A percentile compares a stretch with the other conserved stretches of the same genome.
Conservation (phyloP, 2,329 filamentous ascomycete genomes). For the Neonectria coccinea region DNA sequence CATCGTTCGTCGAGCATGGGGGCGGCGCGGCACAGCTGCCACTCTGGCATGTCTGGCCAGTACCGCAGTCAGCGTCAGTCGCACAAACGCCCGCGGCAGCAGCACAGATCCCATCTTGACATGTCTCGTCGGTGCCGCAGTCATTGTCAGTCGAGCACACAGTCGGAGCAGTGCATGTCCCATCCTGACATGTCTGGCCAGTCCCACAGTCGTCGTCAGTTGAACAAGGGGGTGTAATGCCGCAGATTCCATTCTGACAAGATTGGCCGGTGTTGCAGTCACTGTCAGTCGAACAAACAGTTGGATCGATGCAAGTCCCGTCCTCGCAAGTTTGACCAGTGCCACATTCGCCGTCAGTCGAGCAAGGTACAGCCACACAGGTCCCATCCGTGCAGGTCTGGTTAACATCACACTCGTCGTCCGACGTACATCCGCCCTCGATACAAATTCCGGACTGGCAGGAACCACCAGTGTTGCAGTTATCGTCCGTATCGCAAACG, state of each 20-base stretch:
- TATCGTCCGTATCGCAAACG: not conserved
- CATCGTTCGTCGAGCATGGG: not conserved
- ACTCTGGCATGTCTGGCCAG: not conserved
- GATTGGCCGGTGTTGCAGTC: not conserved
- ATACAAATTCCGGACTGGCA: constrained; percentile 7
- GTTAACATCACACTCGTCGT: not conserved
- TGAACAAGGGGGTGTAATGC: not conserved
- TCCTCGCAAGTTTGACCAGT: constrained; percentile 1
- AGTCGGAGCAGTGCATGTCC: not conserved
- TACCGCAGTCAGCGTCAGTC: not conserved
- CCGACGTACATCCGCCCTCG: not conserved
- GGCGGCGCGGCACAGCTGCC: not conserved
- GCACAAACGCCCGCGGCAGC: not conserved
- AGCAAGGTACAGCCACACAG: constrained; percentile 1
- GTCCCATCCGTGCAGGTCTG: not conserved
- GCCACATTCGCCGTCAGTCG: not conserved
- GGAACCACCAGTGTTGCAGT: not conserved
- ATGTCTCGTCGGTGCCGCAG: not conserved
- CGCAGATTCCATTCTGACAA: not conserved
- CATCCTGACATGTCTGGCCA: not conserved
- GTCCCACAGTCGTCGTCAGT: not conserved
- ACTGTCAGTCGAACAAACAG: not conserved
- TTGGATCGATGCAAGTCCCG: constrained; percentile 6
- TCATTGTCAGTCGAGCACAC: not conserved
- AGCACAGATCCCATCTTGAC: not conserved